Conservation (phyloP, 2,329 filamentous ascomycete species). For the Xylaria sp. region DNA sequence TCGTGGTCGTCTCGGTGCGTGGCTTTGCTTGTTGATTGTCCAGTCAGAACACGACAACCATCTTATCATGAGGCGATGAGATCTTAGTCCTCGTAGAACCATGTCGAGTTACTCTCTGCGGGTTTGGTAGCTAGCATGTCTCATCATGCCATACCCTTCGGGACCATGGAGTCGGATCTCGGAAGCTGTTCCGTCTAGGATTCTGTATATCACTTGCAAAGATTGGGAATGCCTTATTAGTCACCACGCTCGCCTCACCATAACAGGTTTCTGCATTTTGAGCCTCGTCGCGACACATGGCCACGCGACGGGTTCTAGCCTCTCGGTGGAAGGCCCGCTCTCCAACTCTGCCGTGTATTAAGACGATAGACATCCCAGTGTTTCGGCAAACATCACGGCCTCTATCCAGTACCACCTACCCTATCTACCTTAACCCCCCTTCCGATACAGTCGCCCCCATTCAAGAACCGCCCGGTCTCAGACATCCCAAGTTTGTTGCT, state of each 20-base stretch:
- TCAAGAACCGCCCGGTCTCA: neutral
- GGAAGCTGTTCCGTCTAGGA: conserved; percentile 19
- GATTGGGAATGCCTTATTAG: conserved; percentile 2
- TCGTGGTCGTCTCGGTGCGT: conserved; percentile 13
- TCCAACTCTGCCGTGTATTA: conserved; percentile 3
- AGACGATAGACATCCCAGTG: conserved; percentile 3
- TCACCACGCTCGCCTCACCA: conserved; percentile 25
- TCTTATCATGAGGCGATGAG: conserved; percentile 24
- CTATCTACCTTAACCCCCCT: neutral
- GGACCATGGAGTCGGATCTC: conserved; percentile 6
- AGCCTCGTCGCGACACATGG: conserved; percentile 19
- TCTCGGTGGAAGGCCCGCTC: conserved; percentile 11
- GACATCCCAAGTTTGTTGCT: conserved; percentile 3
- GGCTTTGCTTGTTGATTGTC: conserved; percentile 24
- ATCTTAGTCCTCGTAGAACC: conserved; percentile 16
- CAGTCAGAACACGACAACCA: conserved; percentile 10
- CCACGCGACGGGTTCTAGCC: conserved; percentile 4
- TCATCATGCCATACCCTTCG: neutral
- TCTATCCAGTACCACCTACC: conserved; percentile 12
- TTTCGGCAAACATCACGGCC: conserved; percentile 1
- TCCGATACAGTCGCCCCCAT: neutral
- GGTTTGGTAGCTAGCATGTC: conserved; percentile 7
- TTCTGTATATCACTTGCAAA: neutral
- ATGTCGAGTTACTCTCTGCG: conserved; percentile 1
- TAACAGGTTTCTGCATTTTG: conserved; percentile 18